These are phyloP conservation scores for Flammula alnicola DNA, from an alignment of 1,284 basidiomycete species.

Conservation along the genomic window DNA sequence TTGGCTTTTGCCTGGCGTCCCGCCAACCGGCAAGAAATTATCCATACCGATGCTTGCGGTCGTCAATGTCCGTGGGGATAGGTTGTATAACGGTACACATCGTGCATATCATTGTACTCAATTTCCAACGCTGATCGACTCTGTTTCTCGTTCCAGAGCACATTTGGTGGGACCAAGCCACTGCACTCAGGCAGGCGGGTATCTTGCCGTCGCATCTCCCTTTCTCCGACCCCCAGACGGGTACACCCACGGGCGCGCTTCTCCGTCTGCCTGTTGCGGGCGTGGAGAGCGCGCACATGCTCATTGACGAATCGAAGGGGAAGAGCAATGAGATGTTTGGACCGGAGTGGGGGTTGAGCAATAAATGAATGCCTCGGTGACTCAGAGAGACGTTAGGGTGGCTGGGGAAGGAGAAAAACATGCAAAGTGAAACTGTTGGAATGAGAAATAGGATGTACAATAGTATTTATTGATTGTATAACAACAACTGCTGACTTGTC, in stretches of 20 bases:
- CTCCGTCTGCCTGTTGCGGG: constrained; percentile 49
- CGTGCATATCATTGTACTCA: neutral
- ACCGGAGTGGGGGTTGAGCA: constrained; percentile 34
- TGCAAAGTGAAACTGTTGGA: no score
- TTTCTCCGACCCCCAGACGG: constrained; percentile 27
- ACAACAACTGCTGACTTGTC: no score
- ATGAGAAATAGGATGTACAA: no score
- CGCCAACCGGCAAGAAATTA: constrained; percentile 52
- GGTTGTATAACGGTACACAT: constrained; percentile 47
- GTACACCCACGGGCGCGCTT: constrained; percentile 12
- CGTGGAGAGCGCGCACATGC: constrained; percentile 41
- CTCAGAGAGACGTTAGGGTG: neutral
- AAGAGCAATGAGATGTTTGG: constrained; percentile 49
- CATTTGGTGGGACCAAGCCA: constrained; percentile 56
- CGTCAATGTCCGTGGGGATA: constrained; percentile 60
- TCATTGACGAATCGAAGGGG: constrained; percentile 44
- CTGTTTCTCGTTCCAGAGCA: constrained; percentile 38
- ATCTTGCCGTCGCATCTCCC: constrained; percentile 43
- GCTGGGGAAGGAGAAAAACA: no score
- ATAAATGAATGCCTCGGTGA: constrained; percentile 7
- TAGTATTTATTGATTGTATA: no score
- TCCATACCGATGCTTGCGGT: constrained; percentile 58
- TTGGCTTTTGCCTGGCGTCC: constrained; percentile 55
- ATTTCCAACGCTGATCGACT: constrained; percentile 2
- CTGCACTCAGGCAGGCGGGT: constrained; percentile 45